Evolutionary conservation across 2,329 filamentous ascomycete species (phyloP).

Genomic region (Trichophyton mentagrophytes): DNA sequence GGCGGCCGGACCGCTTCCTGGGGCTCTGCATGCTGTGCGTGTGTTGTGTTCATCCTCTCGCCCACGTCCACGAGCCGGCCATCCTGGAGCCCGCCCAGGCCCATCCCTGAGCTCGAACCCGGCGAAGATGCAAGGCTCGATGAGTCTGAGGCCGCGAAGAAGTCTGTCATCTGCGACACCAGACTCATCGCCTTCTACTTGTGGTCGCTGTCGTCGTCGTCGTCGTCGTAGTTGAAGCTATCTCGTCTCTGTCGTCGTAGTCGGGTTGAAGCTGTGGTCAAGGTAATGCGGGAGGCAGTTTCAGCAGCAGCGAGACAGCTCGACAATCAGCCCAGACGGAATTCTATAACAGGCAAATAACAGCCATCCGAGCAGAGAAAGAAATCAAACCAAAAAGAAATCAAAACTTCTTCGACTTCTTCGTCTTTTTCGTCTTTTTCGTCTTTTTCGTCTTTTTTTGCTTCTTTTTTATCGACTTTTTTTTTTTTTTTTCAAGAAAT

Average conservation of each 20-base stretch:
- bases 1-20: constrained; percentile 14
- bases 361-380: not conserved
- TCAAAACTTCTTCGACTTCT: too few species aligned
- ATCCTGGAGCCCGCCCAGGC: too few species aligned
- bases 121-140: constrained; percentile 23
- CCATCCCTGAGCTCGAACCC: not conserved
- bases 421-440: too few species aligned
- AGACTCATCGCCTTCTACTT: constrained; percentile 42
- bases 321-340: too few species aligned
- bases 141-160: constrained; percentile 35
- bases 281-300: too few species aligned
- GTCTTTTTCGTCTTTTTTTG: too few species aligned
- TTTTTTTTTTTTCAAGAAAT: not conserved
- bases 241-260: too few species aligned
- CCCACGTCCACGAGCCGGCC: constrained; percentile 4
- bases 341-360: too few species aligned
- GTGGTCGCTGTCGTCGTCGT: too few species aligned
- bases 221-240: too few species aligned
- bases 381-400: not conserved
- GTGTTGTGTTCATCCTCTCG: constrained; percentile 10
- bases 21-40: constrained; percentile 13
- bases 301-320: too few species aligned
- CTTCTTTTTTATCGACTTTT: not conserved
- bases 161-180: constrained; percentile 41
- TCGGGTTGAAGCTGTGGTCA: too few species aligned